Conservation (phyloP, 2,329 filamentous ascomycete genomes). For the Fusarium sp. region DNA sequence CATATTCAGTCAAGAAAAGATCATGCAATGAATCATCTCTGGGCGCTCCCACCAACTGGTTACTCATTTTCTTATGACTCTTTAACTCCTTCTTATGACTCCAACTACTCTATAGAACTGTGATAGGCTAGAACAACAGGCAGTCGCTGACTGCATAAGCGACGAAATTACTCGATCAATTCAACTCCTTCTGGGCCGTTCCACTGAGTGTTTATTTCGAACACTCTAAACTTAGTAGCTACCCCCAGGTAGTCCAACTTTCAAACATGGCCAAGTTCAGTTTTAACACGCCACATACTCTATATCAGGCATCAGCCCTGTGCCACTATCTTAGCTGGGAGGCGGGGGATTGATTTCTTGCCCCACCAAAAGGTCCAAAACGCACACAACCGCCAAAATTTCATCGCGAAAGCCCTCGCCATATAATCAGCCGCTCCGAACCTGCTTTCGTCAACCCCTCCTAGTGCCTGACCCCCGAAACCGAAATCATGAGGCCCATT, state of each 20-base stretch:
- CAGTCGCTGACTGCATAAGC: neutral
- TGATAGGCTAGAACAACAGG: slow-evolving; percentile 17
- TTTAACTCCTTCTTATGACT: slow-evolving; percentile 33
- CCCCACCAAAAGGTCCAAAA: slow-evolving; percentile 55
- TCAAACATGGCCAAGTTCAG: slow-evolving; percentile 22
- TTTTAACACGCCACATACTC: slow-evolving; percentile 26
- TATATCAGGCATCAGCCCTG: slow-evolving; percentile 29
- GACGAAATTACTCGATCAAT: neutral
- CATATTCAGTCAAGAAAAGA: neutral
- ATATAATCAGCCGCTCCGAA: slow-evolving; percentile 49
- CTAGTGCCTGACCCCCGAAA: slow-evolving; percentile 39
- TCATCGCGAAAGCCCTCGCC: slow-evolving; percentile 52
- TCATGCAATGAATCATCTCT: neutral
- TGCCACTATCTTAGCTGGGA: slow-evolving; percentile 23
- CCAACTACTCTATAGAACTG: slow-evolving; percentile 4
- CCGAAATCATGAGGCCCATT: slow-evolving; percentile 89
- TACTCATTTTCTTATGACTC: slow-evolving; percentile 29
- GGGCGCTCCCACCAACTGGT: neutral
- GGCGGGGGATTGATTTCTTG: slow-evolving; percentile 44
- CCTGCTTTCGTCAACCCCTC: slow-evolving; percentile 47
- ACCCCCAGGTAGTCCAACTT: slow-evolving; percentile 8
- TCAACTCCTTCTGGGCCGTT: neutral
- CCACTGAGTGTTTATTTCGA: neutral
- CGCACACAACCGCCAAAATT: slow-evolving; percentile 60
- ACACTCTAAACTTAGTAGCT: neutral